These are phyloP conservation scores for Vigna radiata DNA, from an alignment of 306 rosid genomes.

Conservation along the genomic window DNA sequence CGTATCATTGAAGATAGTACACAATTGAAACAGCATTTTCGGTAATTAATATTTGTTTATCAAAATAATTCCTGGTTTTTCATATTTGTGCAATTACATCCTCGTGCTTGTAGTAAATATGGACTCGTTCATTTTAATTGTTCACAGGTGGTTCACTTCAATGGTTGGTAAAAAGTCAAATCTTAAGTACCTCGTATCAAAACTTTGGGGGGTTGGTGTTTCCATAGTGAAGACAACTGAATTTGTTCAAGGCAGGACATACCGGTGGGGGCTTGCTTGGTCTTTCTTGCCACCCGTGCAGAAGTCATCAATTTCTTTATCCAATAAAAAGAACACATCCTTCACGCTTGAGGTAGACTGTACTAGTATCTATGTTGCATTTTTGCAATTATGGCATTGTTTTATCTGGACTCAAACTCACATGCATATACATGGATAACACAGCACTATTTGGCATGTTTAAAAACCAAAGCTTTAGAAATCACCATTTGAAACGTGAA, in stretches of 20 bases:
- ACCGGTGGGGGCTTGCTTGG: conserved; percentile 96
- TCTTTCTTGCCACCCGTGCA: conserved; percentile 73
- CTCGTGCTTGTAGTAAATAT: conserved; percentile 16
- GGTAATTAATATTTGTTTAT: conserved; percentile 51
- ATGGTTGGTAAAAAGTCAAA: conserved; percentile 75
- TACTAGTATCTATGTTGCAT: conserved; percentile 17
- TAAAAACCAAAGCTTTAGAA: background rate
- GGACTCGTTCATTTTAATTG: conserved; percentile 20
- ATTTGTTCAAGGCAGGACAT: conserved; percentile 87
- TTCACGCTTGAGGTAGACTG: conserved; percentile 65
- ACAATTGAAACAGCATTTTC: conserved; percentile 61
- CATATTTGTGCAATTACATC: background rate
- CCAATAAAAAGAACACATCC: conserved; percentile 65
- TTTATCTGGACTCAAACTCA: no score
- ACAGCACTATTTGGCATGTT: background rate
- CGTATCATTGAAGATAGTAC: conserved; percentile 82
- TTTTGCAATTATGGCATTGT: no score
- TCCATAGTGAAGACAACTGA: conserved; percentile 85
- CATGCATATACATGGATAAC: background rate
- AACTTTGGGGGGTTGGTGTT: conserved; percentile 85
- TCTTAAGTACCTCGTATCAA: conserved; percentile 63
- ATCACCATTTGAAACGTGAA: no score
- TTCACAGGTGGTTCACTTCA: conserved; percentile 87
- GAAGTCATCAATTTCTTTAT: conserved; percentile 54
- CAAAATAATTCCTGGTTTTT: conserved; percentile 7